phyloP scores from a whole-genome alignment of 441 rosid genomes.

The Rhodomyrtus psidioides region DNA sequence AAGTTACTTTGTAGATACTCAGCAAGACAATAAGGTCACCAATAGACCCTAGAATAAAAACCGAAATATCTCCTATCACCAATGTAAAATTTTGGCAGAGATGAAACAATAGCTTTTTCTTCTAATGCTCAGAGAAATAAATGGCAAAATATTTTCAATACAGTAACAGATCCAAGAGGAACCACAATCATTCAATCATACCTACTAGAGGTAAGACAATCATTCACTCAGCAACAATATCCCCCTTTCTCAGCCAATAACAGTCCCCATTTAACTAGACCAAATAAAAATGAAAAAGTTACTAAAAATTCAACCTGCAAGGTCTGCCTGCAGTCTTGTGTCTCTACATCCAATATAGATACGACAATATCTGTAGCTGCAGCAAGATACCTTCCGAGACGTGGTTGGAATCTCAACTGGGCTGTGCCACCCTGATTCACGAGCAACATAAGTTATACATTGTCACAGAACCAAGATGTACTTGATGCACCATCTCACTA shows the following conservation, averaged over 20 bases:
- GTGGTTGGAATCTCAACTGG: conserved; percentile 36
- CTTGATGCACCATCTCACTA: not conserved
- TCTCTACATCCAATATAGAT: conserved; percentile 22
- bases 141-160: not conserved
- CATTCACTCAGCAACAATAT: not conserved
- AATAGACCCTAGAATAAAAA: not conserved
- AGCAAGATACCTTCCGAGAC: conserved; percentile 25
- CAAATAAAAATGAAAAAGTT: not conserved
- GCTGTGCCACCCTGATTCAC: conserved; percentile 27
- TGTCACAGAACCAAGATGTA: not conserved
- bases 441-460: not conserved
- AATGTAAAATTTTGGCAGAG: not conserved
- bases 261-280: not conserved
- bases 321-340: not conserved
- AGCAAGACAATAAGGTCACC: not conserved
- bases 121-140: not conserved
- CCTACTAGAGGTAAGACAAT: not conserved
- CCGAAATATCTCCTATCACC: not conserved
- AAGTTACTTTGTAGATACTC: not conserved
- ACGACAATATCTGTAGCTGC: conserved; percentile 21
- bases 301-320: not conserved
- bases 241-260: not conserved
- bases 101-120: not conserved
- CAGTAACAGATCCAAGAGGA: not conserved
- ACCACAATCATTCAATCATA: not conserved